Evolutionary conservation across 2,329 filamentous ascomycete species (phyloP), one percentile per base, ranked within the genome.

Genomic region (Calonectria pauciramosa): DNA sequence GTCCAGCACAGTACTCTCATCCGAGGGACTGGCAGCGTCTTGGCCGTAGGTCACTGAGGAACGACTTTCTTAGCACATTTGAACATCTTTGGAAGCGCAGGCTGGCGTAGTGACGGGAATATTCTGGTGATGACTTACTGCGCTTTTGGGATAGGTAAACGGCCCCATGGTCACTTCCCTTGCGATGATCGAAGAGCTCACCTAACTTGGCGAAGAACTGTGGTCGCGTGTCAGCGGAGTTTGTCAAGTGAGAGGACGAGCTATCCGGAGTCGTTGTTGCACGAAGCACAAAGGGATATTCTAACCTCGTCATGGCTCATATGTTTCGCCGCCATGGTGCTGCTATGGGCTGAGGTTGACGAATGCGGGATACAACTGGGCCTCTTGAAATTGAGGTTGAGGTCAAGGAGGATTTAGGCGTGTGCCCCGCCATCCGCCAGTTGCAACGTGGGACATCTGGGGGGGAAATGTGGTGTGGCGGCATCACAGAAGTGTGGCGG

Each of bases 81-180:
- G 13, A 20, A 16, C 30, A 23, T 3, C 4, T 34, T 14, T 14
- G 28, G 26, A 38, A 7, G 36, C 1, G 3, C 54, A 13, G 28
- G 26, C 26, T 26, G 16, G 26, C 13, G 16, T 18, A 65, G 23
- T 13, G 8, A 16, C 3, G 7, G 26, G 6, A 8, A 8, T 18
- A 3, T 18, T 18, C 11, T 3, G 16, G n/a, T 1, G 9, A 23
- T 16, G 14, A 82, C 90, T 76, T 88, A 94, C 94, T 85, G 86
- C 94, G 90, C 84, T 96, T 96, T 83, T 97, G 95, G 67, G 91
- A 93, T 73, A 97, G 88, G 84, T 91, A 93, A 78, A 97, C 88
- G 66, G 92, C 92, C 80, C 94, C 94, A 84, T 95, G 93, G 80
- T 93, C 91, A 83, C 93, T 93, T 81, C 90, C 88, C 82, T 93